phyloP scores from a whole-genome alignment of 371 early-diverging fungal genomes.

The Actinomortierella wolfii region DNA sequence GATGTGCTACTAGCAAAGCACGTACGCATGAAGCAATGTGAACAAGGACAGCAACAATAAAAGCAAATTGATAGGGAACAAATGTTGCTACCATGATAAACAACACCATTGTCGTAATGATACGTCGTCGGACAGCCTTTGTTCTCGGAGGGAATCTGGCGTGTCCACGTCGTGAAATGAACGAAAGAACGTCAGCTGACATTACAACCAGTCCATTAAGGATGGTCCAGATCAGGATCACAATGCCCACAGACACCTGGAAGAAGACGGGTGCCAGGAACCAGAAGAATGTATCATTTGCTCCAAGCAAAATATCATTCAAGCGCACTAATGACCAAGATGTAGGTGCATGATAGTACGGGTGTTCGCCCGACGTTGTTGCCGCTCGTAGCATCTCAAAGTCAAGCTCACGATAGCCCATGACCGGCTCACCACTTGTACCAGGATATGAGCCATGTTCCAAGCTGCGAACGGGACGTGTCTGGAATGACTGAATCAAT shows the following conservation, averaged over 20 bases:
- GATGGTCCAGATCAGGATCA: slow-evolving; percentile 54
- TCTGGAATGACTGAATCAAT: slow-evolving; percentile 26
- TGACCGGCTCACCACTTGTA: too few relatives aligned
- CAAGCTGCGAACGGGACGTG: slow-evolving; percentile 9
- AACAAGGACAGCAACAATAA: slow-evolving; percentile 75
- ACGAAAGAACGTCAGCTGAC: slow-evolving; percentile 20
- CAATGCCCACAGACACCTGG: slow-evolving; percentile 55
- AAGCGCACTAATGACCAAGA: slow-evolving; percentile 12
- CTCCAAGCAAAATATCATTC: slow-evolving; percentile 58
- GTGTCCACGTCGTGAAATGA: slow-evolving; percentile 30
- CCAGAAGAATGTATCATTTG: slow-evolving; percentile 68
- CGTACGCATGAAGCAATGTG: slow-evolving; percentile 72
- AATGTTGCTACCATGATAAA: slow-evolving; percentile 74
- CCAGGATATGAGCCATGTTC: neutral
- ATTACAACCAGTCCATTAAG: slow-evolving; percentile 33
- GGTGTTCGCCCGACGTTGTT: too few relatives aligned
- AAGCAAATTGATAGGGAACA: slow-evolving; percentile 85
- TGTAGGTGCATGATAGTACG: too few relatives aligned
- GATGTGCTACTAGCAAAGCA: slow-evolving; percentile 50
- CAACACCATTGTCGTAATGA: slow-evolving; percentile 58
- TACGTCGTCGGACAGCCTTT: slow-evolving; percentile 55
- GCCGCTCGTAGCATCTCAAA: too few relatives aligned
- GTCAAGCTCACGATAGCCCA: too few relatives aligned
- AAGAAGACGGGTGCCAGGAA: slow-evolving; percentile 62
- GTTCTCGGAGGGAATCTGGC: slow-evolving; percentile 27